phyloP scores from a whole-genome alignment of 805 yeast genomes.

The Starmera quercuum region DNA sequence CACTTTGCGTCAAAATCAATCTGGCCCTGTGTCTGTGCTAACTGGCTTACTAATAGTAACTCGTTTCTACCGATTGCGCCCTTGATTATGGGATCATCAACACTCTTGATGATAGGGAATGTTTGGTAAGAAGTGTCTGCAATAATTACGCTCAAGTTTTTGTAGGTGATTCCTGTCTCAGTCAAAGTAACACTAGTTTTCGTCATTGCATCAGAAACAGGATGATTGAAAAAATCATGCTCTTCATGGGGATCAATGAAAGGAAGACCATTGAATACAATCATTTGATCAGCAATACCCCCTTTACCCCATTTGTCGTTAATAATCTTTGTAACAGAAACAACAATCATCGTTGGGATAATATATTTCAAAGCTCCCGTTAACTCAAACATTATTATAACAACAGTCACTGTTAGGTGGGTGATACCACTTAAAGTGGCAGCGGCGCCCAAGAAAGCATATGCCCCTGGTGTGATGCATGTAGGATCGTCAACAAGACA shows the following conservation, averaged over 20 bases:
- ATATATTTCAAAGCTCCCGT: constrained; percentile 93
- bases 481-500: constrained; percentile 33
- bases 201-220: constrained; percentile 59
- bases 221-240: constrained; percentile 40
- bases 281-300: constrained; percentile 96
- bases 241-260: constrained; percentile 68
- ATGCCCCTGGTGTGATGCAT: constrained; percentile 89
- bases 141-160: constrained; percentile 26
- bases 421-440: constrained; percentile 94
- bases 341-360: constrained; percentile 94
- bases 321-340: constrained; percentile 79
- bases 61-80: constrained; percentile 42
- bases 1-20: constrained; percentile 13
- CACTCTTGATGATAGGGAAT: constrained; percentile 45
- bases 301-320: constrained; percentile 69
- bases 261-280: constrained; percentile 82
- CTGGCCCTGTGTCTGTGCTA: constrained; percentile 15
- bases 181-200: constrained; percentile 32
- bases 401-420: constrained; percentile 86
- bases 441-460: constrained; percentile 94
- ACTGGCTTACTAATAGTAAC: constrained; percentile 22
- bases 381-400: constrained; percentile 89
- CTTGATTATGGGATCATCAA: constrained; percentile 28
- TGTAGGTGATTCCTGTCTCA: constrained; percentile 24
- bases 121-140: constrained; percentile 31